Percentiles rank a stretch among this genome's conserved stretches.
Conservation (phyloP, 2,329 filamentous ascomycete species). For the Aureobasidium namibiae region DNA sequence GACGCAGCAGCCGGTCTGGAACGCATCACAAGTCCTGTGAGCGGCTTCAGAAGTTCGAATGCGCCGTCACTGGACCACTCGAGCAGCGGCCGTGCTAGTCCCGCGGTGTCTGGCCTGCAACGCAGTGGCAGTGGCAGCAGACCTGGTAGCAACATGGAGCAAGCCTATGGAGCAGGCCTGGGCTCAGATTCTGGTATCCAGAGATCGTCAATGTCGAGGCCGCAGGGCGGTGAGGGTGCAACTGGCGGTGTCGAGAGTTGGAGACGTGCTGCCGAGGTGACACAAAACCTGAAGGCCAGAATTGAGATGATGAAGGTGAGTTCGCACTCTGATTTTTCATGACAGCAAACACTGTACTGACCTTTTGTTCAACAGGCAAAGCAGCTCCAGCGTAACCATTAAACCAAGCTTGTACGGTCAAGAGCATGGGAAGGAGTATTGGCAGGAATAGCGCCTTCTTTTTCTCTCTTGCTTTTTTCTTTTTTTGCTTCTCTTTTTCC, state of each 20-base stretch:
- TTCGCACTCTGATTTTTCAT: not conserved
- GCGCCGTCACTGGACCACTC: constrained; percentile 7
- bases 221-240: not conserved
- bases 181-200: not conserved
- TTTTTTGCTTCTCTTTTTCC: not conserved
- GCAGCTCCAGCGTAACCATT: constrained; percentile 5
- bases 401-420: not conserved
- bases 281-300: constrained; percentile 89
- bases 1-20: constrained; percentile 1
- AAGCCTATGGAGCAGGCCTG: not conserved
- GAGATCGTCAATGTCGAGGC: not conserved
- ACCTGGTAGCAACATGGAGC: constrained; percentile 4
- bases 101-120: constrained; percentile 4
- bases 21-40: constrained; percentile 6
- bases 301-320: constrained; percentile 95
- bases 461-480: not conserved
- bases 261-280: constrained; percentile 95
- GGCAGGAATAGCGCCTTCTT: not conserved
- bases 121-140: constrained; percentile 9
- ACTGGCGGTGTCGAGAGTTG: constrained; percentile 69
- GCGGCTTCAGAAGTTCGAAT: constrained; percentile 4
- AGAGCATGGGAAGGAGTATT: constrained; percentile 7
- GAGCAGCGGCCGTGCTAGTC: constrained; percentile 13
- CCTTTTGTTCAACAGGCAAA: not conserved
- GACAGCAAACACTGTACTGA: not conserved